Conservation (phyloP, 768 basidiomycete genomes). For the Mycena polygramma region DNA sequence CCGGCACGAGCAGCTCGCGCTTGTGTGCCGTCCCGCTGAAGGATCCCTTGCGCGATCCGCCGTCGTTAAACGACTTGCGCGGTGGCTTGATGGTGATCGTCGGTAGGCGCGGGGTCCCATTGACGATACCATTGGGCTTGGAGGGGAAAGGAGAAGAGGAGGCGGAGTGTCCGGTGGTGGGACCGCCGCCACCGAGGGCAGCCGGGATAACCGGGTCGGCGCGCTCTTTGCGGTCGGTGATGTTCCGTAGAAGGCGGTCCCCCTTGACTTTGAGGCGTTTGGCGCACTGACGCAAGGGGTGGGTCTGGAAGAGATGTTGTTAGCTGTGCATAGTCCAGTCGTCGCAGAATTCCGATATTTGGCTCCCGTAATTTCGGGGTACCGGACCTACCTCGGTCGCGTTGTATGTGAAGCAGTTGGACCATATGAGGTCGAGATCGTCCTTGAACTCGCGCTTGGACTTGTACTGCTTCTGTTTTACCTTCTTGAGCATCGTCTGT, state of each 20-base stretch:
- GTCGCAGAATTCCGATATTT: not conserved
- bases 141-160: slow-evolving; percentile 28
- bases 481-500: slow-evolving; percentile 91
- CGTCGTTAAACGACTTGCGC: slow-evolving; percentile 28
- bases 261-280: slow-evolving; percentile 87
- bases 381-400: slow-evolving; percentile 79
- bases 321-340: not conserved
- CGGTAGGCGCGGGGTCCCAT: slow-evolving; percentile 50
- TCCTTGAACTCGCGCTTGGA: slow-evolving; percentile 94
- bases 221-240: slow-evolving; percentile 90
- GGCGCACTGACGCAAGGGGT: slow-evolving; percentile 89
- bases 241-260: slow-evolving; percentile 86
- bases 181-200: slow-evolving; percentile 38
- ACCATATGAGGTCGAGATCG: slow-evolving; percentile 97
- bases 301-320: slow-evolving; percentile 64
- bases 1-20: slow-evolving; percentile 30
- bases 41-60: slow-evolving; percentile 8
- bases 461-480: slow-evolving; percentile 93
- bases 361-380: not conserved
- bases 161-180: slow-evolving; percentile 4
- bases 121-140: slow-evolving; percentile 47
- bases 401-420: slow-evolving; percentile 94
- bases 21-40: slow-evolving; percentile 32
- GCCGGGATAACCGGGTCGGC: slow-evolving; percentile 76
- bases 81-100: slow-evolving; percentile 45